Conservation (phyloP, 108 stramenopile genomes). For the Hondaea fermentalgiana region DNA sequence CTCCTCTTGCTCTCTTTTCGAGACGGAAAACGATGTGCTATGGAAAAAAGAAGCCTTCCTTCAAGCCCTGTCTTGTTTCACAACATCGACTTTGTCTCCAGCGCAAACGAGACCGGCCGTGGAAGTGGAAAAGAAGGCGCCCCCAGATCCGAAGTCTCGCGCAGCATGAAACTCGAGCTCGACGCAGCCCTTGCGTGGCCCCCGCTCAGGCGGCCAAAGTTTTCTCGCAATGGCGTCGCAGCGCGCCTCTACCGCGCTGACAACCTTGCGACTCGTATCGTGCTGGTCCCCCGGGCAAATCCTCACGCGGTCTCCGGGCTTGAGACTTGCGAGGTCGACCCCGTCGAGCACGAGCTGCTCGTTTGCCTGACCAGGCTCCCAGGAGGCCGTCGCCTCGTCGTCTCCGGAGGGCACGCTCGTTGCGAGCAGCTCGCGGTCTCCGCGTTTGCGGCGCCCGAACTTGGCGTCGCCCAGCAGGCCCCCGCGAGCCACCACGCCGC, state of each 20-base stretch:
- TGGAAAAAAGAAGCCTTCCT: no score
- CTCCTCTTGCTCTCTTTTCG: no score
- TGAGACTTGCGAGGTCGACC: background rate
- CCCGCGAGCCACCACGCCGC: background rate
- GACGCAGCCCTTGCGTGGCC: background rate
- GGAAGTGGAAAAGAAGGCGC: background rate
- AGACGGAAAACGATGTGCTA: no score
- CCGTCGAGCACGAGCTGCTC: background rate
- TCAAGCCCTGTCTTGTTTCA: no score
- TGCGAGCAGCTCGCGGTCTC: background rate
- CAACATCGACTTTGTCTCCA: background rate
- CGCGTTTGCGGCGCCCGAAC: background rate
- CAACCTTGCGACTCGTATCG: background rate
- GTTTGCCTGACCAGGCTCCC: background rate
- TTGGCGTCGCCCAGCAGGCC: slow-evolving; percentile 20
- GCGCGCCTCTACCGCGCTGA: background rate
- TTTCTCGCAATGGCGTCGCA: background rate
- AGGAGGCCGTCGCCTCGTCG: background rate
- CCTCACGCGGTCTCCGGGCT: background rate
- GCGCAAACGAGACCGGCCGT: background rate
- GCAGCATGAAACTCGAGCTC: background rate
- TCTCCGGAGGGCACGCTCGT: background rate
- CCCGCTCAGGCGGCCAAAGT: background rate
- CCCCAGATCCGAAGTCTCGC: background rate
- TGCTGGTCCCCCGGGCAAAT: background rate